Evolutionary conservation across 345 rosid species (phyloP), one percentile per base, ranked within the genome.

Genomic region (Toxicodendron radicans): DNA sequence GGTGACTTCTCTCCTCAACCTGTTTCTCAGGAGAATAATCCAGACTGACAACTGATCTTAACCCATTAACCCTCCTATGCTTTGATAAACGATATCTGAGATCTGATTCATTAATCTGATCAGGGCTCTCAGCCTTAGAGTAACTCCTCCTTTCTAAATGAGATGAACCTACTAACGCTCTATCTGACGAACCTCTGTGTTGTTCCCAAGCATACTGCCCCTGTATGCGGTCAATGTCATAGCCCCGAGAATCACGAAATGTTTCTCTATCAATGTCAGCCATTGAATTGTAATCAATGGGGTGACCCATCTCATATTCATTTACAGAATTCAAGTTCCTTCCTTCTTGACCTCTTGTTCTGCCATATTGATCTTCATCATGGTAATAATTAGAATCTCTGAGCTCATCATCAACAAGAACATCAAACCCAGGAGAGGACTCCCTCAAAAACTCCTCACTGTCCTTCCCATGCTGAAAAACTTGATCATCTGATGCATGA

Each of bases 361-460:
- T 84, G 65, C 89, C 87, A 80, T 86, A 91, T 63, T 77, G 89
- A 82, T 92, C 97, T 75, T 88, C 97, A 49, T 83, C 87, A 46
- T 79, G 93, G 78, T 85, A 92, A 78, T 85, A 94, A 75, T 89
- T 91, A 72, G 91, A 71, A 57, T 87, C 91, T 73, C 88, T 61
- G 16, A 81, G 79, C 78, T 95, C 97, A 79, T 90, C 89, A 69
- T 92, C 97, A 78, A 95, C 99, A 74, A 95, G 97, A 79, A 95
- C 99, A 86, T 95, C 98, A 83, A 91, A 89, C 56, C 93, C 99
- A 76, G 99, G 99, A 79, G 98, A 91, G 8, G 98, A 92, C 76
- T 95, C 98, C 85, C 90, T 87, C 69, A 88, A 65, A 60, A 77
- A 73, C 24, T 95, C 98, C 66, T 91, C 94, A 24, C 81, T 45